Percentiles rank a stretch among this genome's conserved stretches.
These are phyloP conservation scores for Pyricularia grisea DNA, from an alignment of 2,329 filamentous ascomycete genomes.

Conservation along the genomic window DNA sequence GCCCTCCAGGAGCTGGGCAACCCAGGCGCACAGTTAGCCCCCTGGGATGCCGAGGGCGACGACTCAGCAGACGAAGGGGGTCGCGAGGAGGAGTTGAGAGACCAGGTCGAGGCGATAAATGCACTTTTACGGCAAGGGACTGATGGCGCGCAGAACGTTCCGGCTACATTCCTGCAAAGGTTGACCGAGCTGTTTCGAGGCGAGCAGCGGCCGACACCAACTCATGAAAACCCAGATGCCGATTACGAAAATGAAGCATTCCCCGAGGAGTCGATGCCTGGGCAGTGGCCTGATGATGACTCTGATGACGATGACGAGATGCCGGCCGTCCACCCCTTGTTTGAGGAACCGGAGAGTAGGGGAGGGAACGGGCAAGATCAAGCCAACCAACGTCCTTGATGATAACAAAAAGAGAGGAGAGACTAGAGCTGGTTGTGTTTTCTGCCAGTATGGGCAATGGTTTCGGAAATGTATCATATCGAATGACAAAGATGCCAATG, in stretches of 20 bases:
- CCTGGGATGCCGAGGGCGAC: not conserved
- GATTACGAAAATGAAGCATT: not conserved
- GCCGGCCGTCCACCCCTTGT: not conserved
- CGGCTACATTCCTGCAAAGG: not conserved
- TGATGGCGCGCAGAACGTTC: not conserved
- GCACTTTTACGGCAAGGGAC: not conserved
- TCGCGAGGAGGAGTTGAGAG: not conserved
- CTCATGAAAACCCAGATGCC: not conserved
- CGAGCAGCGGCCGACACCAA: not conserved
- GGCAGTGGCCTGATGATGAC: not conserved
- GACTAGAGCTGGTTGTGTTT: not conserved
- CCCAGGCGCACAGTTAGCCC: not conserved
- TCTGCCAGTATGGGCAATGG: not conserved
- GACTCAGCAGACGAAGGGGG: not conserved
- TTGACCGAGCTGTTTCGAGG: not conserved
- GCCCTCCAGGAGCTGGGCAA: not conserved
- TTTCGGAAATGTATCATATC: not conserved
- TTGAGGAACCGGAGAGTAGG: not conserved
- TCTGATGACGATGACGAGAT: not conserved
- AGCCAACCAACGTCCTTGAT: not conserved
- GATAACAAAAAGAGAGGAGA: not conserved
- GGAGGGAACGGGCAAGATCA: not conserved
- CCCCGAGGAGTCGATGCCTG: not conserved
- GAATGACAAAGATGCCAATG: not conserved
- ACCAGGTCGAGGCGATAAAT: not conserved